These are phyloP conservation scores for Adenanthera pavonina DNA, from an alignment of 306 rosid species.

Conservation along the genomic window DNA sequence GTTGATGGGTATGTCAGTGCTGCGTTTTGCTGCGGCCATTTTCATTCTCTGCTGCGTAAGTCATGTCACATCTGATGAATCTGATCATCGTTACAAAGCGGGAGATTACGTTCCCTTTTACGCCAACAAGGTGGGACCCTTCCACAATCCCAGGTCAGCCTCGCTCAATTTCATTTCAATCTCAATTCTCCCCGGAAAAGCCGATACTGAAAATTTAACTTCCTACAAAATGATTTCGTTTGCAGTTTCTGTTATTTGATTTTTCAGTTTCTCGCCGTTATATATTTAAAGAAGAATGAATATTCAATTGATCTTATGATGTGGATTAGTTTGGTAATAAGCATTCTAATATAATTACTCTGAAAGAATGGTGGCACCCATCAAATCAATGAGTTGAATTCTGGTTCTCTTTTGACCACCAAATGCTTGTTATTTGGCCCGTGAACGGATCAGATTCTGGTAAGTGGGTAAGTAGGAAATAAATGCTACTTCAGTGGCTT, in stretches of 20 bases:
- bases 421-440: neutral
- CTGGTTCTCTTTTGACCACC: neutral
- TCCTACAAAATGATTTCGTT: neutral
- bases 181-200: neutral
- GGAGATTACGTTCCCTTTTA: constrained; percentile 62
- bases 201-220: neutral
- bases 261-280: neutral
- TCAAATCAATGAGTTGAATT: constrained; percentile 3
- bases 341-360: neutral
- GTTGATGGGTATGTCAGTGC: constrained; percentile 53
- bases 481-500: constrained; percentile 11
- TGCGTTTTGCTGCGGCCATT: constrained; percentile 48
- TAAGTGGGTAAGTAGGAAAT: constrained; percentile 14
- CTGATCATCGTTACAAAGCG: constrained; percentile 59
- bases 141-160: constrained; percentile 66
- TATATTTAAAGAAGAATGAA: neutral
- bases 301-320: neutral
- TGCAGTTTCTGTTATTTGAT: neutral
- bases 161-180: constrained; percentile 6
- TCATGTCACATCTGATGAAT: constrained; percentile 54
- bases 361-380: neutral
- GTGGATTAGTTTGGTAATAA: constrained; percentile 9
- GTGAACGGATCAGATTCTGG: neutral
- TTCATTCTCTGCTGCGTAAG: constrained; percentile 45
- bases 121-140: constrained; percentile 72